These are phyloP conservation scores for Pichia manshurica DNA, from an alignment of 805 yeast genomes.

Conservation along the genomic window DNA sequence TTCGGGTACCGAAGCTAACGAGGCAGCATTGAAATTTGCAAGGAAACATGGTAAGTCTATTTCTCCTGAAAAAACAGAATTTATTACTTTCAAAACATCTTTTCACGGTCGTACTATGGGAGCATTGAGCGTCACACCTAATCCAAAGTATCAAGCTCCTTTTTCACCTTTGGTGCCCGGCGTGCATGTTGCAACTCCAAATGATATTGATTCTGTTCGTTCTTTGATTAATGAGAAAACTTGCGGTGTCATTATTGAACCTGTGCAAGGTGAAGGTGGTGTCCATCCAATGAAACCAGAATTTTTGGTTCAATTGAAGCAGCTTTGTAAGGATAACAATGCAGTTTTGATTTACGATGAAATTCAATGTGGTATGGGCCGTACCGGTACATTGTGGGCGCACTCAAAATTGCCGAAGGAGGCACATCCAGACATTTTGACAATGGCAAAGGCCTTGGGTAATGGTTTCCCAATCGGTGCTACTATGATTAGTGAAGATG, in stretches of 20 bases:
- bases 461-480: slow-evolving; percentile 97
- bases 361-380: slow-evolving; percentile 94
- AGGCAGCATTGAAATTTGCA: slow-evolving; percentile 52
- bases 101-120: slow-evolving; percentile 98
- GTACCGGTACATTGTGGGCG: slow-evolving; percentile 92
- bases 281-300: slow-evolving; percentile 60
- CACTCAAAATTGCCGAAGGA: slow-evolving; percentile 67
- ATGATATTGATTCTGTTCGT: slow-evolving; percentile 55
- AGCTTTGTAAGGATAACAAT: slow-evolving; percentile 60
- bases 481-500: slow-evolving; percentile 74
- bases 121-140: slow-evolving; percentile 85
- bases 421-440: slow-evolving; percentile 91
- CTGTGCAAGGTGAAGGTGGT: slow-evolving; percentile 98
- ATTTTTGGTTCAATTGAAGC: slow-evolving; percentile 60
- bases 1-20: slow-evolving; percentile 43
- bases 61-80: slow-evolving; percentile 56
- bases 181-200: slow-evolving; percentile 59
- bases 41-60: slow-evolving; percentile 69
- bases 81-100: slow-evolving; percentile 81
- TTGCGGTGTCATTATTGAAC: slow-evolving; percentile 93
- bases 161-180: slow-evolving; percentile 92
- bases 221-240: slow-evolving; percentile 54
- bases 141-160: slow-evolving; percentile 87
- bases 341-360: slow-evolving; percentile 87
- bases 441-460: slow-evolving; percentile 94